Evolutionary conservation across 129 eudicot genomes (phyloP).

Genomic region (Mikania micrantha): DNA sequence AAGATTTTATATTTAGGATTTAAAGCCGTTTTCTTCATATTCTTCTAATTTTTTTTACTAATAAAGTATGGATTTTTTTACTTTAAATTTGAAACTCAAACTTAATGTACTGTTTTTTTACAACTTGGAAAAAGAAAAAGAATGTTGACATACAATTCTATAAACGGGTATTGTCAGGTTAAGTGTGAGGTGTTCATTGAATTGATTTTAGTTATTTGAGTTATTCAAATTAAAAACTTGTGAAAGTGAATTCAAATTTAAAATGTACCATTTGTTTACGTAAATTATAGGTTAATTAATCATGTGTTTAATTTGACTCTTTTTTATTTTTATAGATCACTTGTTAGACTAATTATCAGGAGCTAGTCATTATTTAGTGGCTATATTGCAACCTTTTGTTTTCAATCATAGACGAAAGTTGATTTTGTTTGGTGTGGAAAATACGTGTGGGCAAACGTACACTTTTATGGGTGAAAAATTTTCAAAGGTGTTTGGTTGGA

Average conservation of each 20-base stretch:
- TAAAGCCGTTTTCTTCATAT: neutral
- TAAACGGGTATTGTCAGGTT: too few relatives aligned
- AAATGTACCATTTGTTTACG: too few relatives aligned
- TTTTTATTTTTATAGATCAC: too few relatives aligned
- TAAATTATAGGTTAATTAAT: too few relatives aligned
- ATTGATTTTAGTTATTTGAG: neutral
- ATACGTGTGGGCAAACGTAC: conserved; percentile 3
- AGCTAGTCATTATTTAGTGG: neutral
- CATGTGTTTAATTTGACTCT: too few relatives aligned
- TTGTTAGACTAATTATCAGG: neutral
- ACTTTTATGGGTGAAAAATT: neutral
- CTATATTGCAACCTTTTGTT: neutral
- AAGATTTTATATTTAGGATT: neutral
- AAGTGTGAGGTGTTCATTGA: neutral
- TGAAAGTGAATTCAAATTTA: too few relatives aligned
- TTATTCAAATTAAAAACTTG: too few relatives aligned
- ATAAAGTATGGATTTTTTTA: neutral
- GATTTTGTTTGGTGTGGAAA: conserved; percentile 33
- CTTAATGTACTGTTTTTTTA: neutral
- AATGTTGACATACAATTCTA: too few relatives aligned
- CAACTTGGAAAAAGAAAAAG: neutral
- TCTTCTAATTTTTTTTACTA: neutral
- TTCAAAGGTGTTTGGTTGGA: conserved; percentile 31
- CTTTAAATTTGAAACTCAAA: neutral
- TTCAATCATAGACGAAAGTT: neutral